These are phyloP conservation scores for Penicillium coffeae DNA, from an alignment of 495 filamentous ascomycete genomes.

Conservation along the genomic window DNA sequence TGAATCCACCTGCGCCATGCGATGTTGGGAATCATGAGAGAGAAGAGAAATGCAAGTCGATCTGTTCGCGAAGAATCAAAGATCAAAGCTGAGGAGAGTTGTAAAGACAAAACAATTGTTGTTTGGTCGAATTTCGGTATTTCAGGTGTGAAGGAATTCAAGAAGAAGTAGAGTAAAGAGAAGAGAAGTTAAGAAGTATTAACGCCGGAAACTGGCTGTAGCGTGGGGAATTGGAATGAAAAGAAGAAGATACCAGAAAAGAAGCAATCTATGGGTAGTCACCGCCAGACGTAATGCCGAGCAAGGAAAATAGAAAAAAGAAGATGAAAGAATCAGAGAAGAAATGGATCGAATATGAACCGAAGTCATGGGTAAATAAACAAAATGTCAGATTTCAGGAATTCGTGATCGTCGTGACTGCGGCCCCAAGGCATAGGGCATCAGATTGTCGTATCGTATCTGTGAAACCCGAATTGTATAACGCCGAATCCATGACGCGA, in stretches of 20 bases:
- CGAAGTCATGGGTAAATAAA: constrained; percentile 36
- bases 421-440: constrained; percentile 20
- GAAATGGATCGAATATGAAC: constrained; percentile 24
- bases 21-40: constrained; percentile 1
- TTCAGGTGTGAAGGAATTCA: constrained; percentile 12
- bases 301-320: constrained; percentile 21
- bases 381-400: constrained; percentile 27
- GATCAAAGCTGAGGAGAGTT: neutral
- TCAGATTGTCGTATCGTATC: neutral
- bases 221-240: constrained; percentile 21
- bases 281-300: constrained; percentile 27
- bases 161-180: neutral
- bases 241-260: constrained; percentile 28
- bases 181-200: constrained; percentile 13
- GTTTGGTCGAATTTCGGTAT: constrained; percentile 9
- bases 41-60: neutral
- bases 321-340: constrained; percentile 17
- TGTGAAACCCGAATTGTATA: neutral
- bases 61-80: constrained; percentile 1
- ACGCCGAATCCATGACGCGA: constrained; percentile 7
- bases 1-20: neutral
- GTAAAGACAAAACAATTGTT: neutral
- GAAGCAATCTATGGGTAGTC: constrained; percentile 35
- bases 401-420: constrained; percentile 48
- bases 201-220: constrained; percentile 22